Evolutionary conservation across 345 rosid genomes (phyloP).

Genomic region (Corchorus capsularis): DNA sequence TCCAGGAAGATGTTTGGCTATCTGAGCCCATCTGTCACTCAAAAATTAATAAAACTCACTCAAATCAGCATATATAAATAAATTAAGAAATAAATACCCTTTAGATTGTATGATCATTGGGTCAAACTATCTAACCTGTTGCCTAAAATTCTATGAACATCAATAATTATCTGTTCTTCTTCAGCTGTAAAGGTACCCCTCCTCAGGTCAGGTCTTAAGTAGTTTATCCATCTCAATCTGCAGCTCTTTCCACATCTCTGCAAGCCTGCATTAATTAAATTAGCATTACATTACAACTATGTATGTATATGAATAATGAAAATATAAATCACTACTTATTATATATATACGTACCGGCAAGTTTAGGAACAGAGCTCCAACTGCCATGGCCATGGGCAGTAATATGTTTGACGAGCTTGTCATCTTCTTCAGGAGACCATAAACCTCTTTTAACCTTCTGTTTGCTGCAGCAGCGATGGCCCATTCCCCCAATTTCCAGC

Average conservation of each 20-base stretch:
- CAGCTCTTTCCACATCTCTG: conserved; percentile 71
- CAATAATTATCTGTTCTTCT: conserved; percentile 60
- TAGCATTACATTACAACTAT: background rate
- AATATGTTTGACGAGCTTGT: conserved; percentile 35
- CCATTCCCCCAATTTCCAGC: conserved; percentile 32
- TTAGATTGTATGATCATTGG: too few relatives aligned
- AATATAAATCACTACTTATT: too few relatives aligned
- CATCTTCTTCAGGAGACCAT: conserved; percentile 84
- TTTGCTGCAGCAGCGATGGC: conserved; percentile 72
- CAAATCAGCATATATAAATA: too few relatives aligned
- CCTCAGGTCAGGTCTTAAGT: conserved; percentile 54
- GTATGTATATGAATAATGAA: too few relatives aligned
- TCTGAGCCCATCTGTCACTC: conserved; percentile 53
- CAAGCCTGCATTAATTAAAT: conserved; percentile 36
- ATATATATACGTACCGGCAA: conserved; percentile 43
- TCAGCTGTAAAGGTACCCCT: conserved; percentile 52
- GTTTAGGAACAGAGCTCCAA: conserved; percentile 84
- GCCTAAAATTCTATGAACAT: conserved; percentile 63
- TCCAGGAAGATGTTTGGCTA: conserved; percentile 72
- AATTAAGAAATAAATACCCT: too few relatives aligned
- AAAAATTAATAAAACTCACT: background rate
- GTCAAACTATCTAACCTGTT: conserved; percentile 31
- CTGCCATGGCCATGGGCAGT: conserved; percentile 69
- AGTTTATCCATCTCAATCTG: conserved; percentile 67
- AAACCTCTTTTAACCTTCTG: conserved; percentile 74